Evolutionary conservation across 331 rosid species (phyloP), one percentile per base, ranked within the genome.

Genomic region (Quercus phellos): DNA sequence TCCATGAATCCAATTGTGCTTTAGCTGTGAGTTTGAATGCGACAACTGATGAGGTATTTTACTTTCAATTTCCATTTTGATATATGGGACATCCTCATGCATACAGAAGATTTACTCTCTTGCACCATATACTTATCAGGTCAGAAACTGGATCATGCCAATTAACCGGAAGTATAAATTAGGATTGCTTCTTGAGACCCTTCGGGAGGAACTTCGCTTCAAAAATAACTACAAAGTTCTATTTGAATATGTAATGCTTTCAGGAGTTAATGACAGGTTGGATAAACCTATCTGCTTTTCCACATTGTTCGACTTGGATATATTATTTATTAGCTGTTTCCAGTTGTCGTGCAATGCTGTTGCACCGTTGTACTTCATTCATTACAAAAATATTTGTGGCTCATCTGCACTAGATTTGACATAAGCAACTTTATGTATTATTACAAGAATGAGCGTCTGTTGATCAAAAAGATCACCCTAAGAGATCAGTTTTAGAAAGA

Each of bases 11-110:
- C 35, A 90, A 88, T 42, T 94, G 97, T 87, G 85, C 94, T 64
- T 78, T 94, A 79, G 98, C 98, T 56, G 97, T 94, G 87, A 94
- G 98, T 82, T 87, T 94, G 91, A 94, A 94, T 85, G 98, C 97
- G 69, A 94, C 97, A 50, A 94, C 92, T 10, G 93, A 90, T 81
- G 97, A 94, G 97, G 98, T 94, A 87, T 51, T 6, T 29, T 56
- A 38, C 75, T 72, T 78, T 18, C 76, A 68, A 46, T 27, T 74
- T 53, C 42, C 35, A 74, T 73, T 60, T 74, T 56, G 59, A 46
- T 55, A 0, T 64, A 56, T 78, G 46, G 55, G 24, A 63, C 75
- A 68, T 72, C 61, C 64, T 30, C 43, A 70, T 5, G 72, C 35
- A 35, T 51, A 78, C 18, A 58, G 42, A 70, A 16, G 73, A 64